Evolutionary conservation across 176 grass and related monocot genomes (phyloP).

Genomic region (bread wheat (Triticum aestivum)): IWGSC_CS_RefSeq_v2.1 NC_057807.1:289971248-289971747

Average conservation of each 20-base stretch:
- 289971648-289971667: conserved; percentile 63
- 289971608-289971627: conserved; percentile 34
- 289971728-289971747: background rate
- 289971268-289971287: no score
- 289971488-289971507: background rate
- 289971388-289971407: conserved; percentile 89
- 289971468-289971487: background rate
- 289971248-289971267: no score
- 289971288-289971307: background rate
- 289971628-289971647: conserved; percentile 47
- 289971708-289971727: conserved; percentile 61
- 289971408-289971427: conserved; percentile 86
- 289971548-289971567: conserved; percentile 47
- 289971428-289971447: conserved; percentile 37
- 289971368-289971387: conserved; percentile 81
- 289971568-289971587: conserved; percentile 79
- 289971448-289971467: background rate
- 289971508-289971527: background rate
- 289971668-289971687: conserved; percentile 54
- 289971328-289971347: conserved; percentile 88
- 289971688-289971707: conserved; percentile 58
- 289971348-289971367: conserved; percentile 79
- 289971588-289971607: conserved; percentile 30
- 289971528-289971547: background rate
- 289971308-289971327: background rate